Evolutionary conservation across 805 yeast species (phyloP), one percentile per base, ranked within the genome.

Genomic region (Saccharomycopsis fodiens): DNA sequence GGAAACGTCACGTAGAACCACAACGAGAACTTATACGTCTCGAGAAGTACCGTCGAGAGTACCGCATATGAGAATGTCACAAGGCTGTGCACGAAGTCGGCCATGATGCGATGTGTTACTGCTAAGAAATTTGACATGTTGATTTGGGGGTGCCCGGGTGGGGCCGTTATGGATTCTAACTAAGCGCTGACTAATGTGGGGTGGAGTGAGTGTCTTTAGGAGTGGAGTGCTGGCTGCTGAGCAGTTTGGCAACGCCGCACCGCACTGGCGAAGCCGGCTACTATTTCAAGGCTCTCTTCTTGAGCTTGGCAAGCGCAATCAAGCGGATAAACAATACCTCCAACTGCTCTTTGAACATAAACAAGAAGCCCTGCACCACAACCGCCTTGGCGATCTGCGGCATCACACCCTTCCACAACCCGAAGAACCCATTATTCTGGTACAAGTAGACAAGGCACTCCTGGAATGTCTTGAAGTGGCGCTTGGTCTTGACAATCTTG

Each of bases 341-440:
- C 42, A 77, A 59, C 59, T 81, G 85, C 55, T 84, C 93, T 62
- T 79, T 84, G 63, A 81, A 82, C 80, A 82, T 83, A 58, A 86
- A 82, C 55, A 86, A 68, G 50, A 86, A 67, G 0, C 95, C 95
- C 62, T 86, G 95, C 3, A 85, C 95, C 36, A 86, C 62, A 2
- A 85, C 81, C 1, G 93, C 95, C 67, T 86, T 86, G 34, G 79
- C 60, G 47, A 86, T 68, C 60, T 86, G 95, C 4, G 95, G 95
- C 2, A 78, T 73, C 25, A 86, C 56, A 2, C 95, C 95, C 65
- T 81, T 85, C 77, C 86, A 86, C 51, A 85, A 66, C 0, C 89
- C 80, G 10, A 55, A 52, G 32, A 77, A 34, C 22, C 85, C 87
- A 56, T 85, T 93, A n/a, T 72, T 66, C 51, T 68, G 63, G 67